Evolutionary conservation across 2,329 filamentous ascomycete genomes (phyloP), one percentile per base, ranked within the genome.

Genomic region (Trichoderma simmonsii): DNA sequence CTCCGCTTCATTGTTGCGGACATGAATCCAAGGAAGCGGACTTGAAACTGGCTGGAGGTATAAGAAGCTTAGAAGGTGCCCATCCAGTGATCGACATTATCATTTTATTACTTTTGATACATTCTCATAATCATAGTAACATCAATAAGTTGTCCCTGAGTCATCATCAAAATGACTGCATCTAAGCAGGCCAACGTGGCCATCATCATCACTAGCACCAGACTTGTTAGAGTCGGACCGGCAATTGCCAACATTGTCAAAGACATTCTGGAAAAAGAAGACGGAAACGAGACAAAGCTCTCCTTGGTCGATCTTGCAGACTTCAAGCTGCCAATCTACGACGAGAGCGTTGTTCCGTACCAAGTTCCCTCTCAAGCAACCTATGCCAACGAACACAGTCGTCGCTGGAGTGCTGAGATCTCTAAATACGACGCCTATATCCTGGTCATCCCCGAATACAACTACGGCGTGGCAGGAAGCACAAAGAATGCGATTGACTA

Each of bases 401-500:
- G 51, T 6, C 51, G 48, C 51, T 59, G 64, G 51, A 67, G 51
- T n/a, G 51, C 51, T 1, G 51, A 67, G 11, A 67, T 67, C 14
- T n/a, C 64, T 11, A 67, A 67, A 18, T 57, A 67, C 11, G 64
- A 67, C 28, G 51, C 51, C 9, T 67, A 67, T 6, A 11, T 67
- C 26, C 24, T 59, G 32, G 24, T 67, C 18, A 43, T 67, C 2
- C 64, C 64, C 7, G 64, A 67, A n/a, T 67, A 67, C 51, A 67
- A 67, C 21, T 67, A 57, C 26, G 64, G 64, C 3, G 24, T 67
- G 48, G 64, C 64, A 3, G 64, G 48, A 26, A 28, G 64, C 30
- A 67, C 64, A 36, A 67, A 67, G 24, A 67, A 67, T 51, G 64
- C 48, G 6, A 67, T 67, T 28, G 64, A 67, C 21, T 67, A 67